Base-by-base conservation (phyloP, 441 rosid species). In the Raphanus hybrid region DNA sequence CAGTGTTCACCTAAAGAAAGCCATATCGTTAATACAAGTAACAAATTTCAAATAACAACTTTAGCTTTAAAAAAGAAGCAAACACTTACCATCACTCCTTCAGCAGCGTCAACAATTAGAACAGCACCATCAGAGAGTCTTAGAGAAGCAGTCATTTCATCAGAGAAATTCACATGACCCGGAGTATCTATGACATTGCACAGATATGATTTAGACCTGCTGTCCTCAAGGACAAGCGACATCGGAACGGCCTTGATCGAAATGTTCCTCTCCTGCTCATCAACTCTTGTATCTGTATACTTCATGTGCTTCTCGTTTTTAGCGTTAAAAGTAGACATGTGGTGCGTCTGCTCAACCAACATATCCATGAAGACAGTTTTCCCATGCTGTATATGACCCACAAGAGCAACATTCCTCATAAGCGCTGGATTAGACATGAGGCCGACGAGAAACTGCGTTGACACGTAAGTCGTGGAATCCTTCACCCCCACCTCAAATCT, bases 91-190 rank as follows among this genome's bases (percentile, higher is more conserved):
- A 84, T 84, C 29, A 95, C 94, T 73, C 99, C 98, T 86, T 92
- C 99, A 70, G 94, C 99, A 45, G 99, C 98, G 85, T 95, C 99
- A 70, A 92, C 98, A 81, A 95, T 78, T 75, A 95, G 82, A 69
- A 95, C 97, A 65, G 92, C 99, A 78, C 99, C 99, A 79, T 92
- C 99, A 71, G 95, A 88, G 41, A 95, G 94, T 83, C 98, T 88
- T 66, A 92, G 84, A 74, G 98, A 96, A 75, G 99, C 99, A 69
- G 94, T 92, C 99, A 95, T 91, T 81, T 95, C 99, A 76, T 94
- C 99, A 63, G 98, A 94, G 84, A 94, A 92, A 68, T 92, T 94
- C 73, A 83, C 97, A 86, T 94, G 98, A 73, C 99, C 83, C 52
- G 99, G 99, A 14, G 99, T 86, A 82, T 94, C 99, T 87, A 92